phyloP scores from a whole-genome alignment of 352 stramenopile genomes.

The Blastocystis sp. region DNA sequence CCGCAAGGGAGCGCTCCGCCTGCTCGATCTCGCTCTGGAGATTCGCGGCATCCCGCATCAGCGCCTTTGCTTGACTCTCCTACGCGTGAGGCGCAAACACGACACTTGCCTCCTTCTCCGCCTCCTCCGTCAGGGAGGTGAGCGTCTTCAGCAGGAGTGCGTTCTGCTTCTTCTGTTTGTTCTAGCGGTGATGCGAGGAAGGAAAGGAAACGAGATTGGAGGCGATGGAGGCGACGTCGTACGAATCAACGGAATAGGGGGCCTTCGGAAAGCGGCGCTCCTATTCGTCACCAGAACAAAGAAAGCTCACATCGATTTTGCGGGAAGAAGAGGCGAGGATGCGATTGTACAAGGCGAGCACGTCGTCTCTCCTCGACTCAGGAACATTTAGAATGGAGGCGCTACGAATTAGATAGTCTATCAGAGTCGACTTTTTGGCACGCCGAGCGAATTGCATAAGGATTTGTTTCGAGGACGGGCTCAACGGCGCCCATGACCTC shows the following conservation, averaged over 20 bases:
- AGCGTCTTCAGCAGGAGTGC: not conserved
- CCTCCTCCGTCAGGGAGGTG: not conserved
- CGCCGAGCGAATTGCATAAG: not conserved
- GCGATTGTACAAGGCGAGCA: conserved; percentile 10
- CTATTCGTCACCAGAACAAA: not conserved
- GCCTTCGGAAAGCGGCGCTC: conserved; percentile 51
- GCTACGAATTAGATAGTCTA: not conserved
- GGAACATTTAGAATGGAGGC: not conserved
- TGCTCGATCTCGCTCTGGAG: not conserved
- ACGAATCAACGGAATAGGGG: not conserved
- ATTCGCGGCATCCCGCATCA: not conserved
- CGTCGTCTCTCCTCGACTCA: conserved; percentile 28
- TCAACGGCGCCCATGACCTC: not conserved
- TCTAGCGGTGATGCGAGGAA: not conserved
- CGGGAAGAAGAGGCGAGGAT: conserved; percentile 10
- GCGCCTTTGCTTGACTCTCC: not conserved
- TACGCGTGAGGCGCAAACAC: not conserved
- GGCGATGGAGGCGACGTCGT: conserved; percentile 6
- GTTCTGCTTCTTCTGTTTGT: conserved; percentile 52
- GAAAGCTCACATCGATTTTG: not conserved
- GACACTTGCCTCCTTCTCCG: not conserved
- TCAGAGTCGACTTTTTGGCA: conserved; percentile 17
- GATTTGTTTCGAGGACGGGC: conserved; percentile 11
- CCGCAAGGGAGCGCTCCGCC: not conserved
- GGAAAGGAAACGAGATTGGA: not conserved